Percentiles rank a stretch among this genome's conserved stretches.
Conservation (phyloP, 306 rosid species). For the Cicer arietinum region DNA sequence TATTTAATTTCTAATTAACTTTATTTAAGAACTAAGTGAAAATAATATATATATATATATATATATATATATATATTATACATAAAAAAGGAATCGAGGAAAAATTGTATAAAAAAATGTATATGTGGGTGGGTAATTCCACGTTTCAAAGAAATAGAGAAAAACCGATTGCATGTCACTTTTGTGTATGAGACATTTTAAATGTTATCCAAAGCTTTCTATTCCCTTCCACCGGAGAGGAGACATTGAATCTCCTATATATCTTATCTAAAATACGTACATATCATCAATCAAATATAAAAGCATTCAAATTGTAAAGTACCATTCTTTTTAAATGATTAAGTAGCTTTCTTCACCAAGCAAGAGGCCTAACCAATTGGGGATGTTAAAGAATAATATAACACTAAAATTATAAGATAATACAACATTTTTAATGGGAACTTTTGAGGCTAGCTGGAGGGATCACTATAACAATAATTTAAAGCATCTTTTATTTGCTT, state of each 20-base stretch:
- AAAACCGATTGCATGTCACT: neutral
- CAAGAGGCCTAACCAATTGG: slow-evolving; percentile 16
- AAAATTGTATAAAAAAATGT: too few species aligned
- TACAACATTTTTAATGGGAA: neutral
- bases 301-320: slow-evolving; percentile 4
- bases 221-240: too few species aligned
- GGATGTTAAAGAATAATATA: neutral
- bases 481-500: neutral
- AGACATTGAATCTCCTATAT: neutral
- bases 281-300: neutral
- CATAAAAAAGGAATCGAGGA: too few species aligned
- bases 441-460: neutral
- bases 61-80: too few species aligned
- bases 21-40: too few species aligned
- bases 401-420: slow-evolving; percentile 2
- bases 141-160: too few species aligned
- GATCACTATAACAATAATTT: neutral
- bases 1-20: too few species aligned
- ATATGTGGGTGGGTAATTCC: too few species aligned
- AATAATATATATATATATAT: too few species aligned
- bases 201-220: neutral
- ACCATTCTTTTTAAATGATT: neutral
- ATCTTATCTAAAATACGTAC: neutral
- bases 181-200: neutral
- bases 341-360: neutral